phyloP scores from a whole-genome alignment of 116 monocot genomes.

The Zostera marina region DNA sequence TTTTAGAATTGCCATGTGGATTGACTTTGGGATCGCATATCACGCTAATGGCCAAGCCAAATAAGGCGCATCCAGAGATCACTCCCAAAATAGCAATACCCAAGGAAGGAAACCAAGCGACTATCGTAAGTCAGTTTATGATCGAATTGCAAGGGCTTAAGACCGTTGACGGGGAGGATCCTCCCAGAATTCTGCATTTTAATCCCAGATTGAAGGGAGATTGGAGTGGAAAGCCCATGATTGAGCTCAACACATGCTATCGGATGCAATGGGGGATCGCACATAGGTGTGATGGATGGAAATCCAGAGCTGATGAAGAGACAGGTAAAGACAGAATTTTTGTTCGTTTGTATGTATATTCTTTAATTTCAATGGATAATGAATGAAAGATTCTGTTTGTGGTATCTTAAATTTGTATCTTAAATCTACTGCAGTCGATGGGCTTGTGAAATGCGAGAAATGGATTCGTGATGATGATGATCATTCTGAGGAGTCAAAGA shows the following conservation, averaged over 20 bases:
- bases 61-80: constrained; percentile 37
- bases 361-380: background rate
- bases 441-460: constrained; percentile 65
- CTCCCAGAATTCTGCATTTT: constrained; percentile 69
- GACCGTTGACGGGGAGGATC: constrained; percentile 14
- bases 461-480: constrained; percentile 52
- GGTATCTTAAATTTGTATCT: background rate
- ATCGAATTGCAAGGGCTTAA: constrained; percentile 13
- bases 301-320: constrained; percentile 53
- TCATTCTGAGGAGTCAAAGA: constrained; percentile 41
- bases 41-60: constrained; percentile 46
- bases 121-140: constrained; percentile 16
- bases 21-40: constrained; percentile 65
- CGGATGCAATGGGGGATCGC: constrained; percentile 77
- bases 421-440: constrained; percentile 68
- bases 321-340: constrained; percentile 34
- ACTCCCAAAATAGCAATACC: constrained; percentile 31
- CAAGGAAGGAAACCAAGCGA: constrained; percentile 6
- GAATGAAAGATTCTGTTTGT: background rate
- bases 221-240: constrained; percentile 55
- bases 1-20: constrained; percentile 64
- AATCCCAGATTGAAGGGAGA: constrained; percentile 78
- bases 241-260: constrained; percentile 80
- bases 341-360: too few relatives aligned
- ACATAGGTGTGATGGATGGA: constrained; percentile 53